A percentile compares a stretch with the other conserved stretches of the same genome.
phyloP scores from a whole-genome alignment of 2,329 filamentous ascomycete species.

The Dothideomycetes sp. region DNA sequence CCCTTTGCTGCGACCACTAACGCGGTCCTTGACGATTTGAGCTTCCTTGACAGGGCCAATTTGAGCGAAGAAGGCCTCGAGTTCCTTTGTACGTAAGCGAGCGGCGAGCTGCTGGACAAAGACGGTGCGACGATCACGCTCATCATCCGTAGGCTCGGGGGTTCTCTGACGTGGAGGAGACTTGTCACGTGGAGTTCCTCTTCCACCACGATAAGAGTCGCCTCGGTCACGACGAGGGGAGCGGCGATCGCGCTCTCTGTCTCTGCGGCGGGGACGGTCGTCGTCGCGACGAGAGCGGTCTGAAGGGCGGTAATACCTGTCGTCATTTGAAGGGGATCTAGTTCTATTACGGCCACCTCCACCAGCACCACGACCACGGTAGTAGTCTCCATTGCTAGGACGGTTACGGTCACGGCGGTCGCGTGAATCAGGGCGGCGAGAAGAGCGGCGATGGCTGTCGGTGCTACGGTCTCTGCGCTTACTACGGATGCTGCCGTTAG shows the following conservation, averaged over 20 bases:
- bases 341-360: constrained; percentile 25
- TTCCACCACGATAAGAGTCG: constrained; percentile 60
- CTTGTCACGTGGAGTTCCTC: constrained; percentile 42
- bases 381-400: constrained; percentile 29
- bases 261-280: constrained; percentile 48
- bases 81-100: constrained; percentile 80
- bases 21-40: constrained; percentile 95
- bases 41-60: constrained; percentile 92
- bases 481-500: constrained; percentile 29
- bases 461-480: constrained; percentile 21
- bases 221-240: constrained; percentile 45
- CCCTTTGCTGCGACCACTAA: constrained; percentile 96
- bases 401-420: constrained; percentile 18
- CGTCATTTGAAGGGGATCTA: constrained; percentile 29
- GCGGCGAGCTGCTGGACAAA: constrained; percentile 98
- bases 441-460: constrained; percentile 18
- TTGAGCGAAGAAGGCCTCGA: constrained; percentile 92
- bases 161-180: constrained; percentile 46
- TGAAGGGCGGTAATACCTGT: constrained; percentile 34
- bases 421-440: constrained; percentile 12
- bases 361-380: constrained; percentile 27
- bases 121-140: constrained; percentile 90
- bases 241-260: constrained; percentile 38
- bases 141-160: constrained; percentile 80
- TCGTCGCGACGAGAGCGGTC: constrained; percentile 39